A percentile compares a stretch with the other conserved stretches of the same genome.
phyloP scores from a whole-genome alignment of 345 rosid species.

The Ricinus communis region DNA sequence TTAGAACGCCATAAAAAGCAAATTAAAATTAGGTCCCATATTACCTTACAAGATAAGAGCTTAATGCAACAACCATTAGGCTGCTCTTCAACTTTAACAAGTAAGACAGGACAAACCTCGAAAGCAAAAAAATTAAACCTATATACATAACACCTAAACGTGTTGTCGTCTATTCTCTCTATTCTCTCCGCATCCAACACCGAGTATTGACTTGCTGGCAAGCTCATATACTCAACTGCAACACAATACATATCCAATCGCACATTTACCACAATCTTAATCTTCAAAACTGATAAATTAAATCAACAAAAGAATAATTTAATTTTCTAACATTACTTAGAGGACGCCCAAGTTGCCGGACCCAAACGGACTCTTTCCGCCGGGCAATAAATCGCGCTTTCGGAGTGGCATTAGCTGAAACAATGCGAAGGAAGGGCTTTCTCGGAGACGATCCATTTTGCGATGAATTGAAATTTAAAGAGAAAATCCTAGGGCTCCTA shows the following conservation, averaged over 20 bases:
- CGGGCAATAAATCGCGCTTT: conserved; percentile 82
- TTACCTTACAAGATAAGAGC: conserved; percentile 87
- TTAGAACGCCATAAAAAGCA: background rate
- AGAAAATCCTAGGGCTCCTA: conserved; percentile 21
- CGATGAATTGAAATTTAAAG: conserved; percentile 25
- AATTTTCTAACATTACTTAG: conserved; percentile 53
- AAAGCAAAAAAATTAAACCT: conserved; percentile 81
- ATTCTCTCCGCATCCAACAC: conserved; percentile 98
- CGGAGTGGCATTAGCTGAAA: conserved; percentile 46
- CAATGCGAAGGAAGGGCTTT: conserved; percentile 36
- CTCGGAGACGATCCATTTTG: conserved; percentile 18
- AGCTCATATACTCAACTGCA: conserved; percentile 88
- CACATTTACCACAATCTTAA: background rate
- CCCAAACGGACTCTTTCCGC: conserved; percentile 68
- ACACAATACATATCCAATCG: background rate
- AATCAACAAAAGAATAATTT: conserved; percentile 5
- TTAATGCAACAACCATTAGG: conserved; percentile 88
- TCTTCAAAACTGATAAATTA: conserved; percentile 1
- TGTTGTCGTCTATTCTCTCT: conserved; percentile 83
- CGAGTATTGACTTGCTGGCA: conserved; percentile 97
- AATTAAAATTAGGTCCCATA: too few relatives aligned
- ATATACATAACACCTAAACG: conserved; percentile 83
- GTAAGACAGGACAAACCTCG: conserved; percentile 93
- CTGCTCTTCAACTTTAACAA: conserved; percentile 84
- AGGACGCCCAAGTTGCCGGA: conserved; percentile 74